Evolutionary conservation across 176 grass and related monocot species (phyloP).

Genomic region (Oryza meridionalis): DNA sequence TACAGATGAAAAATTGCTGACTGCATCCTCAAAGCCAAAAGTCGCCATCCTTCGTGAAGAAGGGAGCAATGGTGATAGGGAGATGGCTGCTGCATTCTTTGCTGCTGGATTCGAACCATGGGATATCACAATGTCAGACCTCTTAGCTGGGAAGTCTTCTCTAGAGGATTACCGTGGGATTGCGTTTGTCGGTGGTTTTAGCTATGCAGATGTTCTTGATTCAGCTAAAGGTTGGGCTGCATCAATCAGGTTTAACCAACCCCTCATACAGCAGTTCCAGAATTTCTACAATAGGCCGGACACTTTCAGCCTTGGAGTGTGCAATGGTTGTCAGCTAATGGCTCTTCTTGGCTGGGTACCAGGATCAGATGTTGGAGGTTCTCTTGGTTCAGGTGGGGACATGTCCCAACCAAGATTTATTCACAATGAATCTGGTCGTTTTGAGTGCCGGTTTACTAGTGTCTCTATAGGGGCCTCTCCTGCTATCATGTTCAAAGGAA

Average conservation of each 20-base stretch:
- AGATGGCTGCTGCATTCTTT: constrained; percentile 88
- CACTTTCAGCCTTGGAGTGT: constrained; percentile 96
- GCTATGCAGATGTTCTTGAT: constrained; percentile 90
- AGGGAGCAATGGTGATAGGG: constrained; percentile 91
- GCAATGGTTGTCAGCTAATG: constrained; percentile 95
- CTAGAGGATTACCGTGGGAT: constrained; percentile 67
- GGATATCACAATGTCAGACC: constrained; percentile 87
- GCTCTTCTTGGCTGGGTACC: constrained; percentile 97
- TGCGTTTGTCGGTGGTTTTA: constrained; percentile 95
- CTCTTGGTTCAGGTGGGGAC: constrained; percentile 64
- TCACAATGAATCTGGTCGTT: constrained; percentile 88
- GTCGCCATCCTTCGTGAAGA: constrained; percentile 95
- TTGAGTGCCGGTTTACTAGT: constrained; percentile 80
- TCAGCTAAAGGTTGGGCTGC: constrained; percentile 94
- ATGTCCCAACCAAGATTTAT: constrained; percentile 90
- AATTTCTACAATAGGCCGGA: constrained; percentile 76
- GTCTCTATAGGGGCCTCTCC: constrained; percentile 70
- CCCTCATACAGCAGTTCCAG: constrained; percentile 80
- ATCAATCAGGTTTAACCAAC: constrained; percentile 84
- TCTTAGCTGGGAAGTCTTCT: constrained; percentile 58
- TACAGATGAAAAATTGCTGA: constrained; percentile 59
- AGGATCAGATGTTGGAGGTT: constrained; percentile 59
- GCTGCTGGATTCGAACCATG: constrained; percentile 89
- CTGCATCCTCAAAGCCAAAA: constrained; percentile 71
- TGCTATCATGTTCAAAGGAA: constrained; percentile 90